These are phyloP conservation scores for Aspergillus vadensis DNA, from an alignment of 2,329 filamentous ascomycete species.

Conservation along the genomic window DNA sequence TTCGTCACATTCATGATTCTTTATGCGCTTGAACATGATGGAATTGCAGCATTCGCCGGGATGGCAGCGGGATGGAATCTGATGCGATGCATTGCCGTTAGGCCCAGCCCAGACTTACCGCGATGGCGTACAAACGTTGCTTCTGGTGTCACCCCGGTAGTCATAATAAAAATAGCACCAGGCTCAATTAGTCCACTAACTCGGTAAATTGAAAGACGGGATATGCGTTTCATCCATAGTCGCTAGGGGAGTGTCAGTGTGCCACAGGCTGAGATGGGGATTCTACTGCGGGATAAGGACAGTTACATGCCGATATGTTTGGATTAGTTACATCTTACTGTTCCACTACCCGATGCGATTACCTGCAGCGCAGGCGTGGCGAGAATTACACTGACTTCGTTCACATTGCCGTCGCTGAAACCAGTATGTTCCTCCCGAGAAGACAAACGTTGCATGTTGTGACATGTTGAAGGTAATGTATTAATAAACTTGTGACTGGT, in stretches of 20 bases:
- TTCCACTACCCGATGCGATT: too few relatives aligned
- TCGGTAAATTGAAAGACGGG: too few relatives aligned
- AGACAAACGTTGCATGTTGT: background rate
- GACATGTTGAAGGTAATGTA: background rate
- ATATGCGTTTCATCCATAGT: too few relatives aligned
- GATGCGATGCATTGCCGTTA: too few relatives aligned
- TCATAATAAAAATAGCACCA: too few relatives aligned
- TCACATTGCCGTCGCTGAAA: background rate
- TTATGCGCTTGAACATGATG: background rate
- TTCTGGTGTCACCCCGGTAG: too few relatives aligned
- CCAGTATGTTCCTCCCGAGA: background rate
- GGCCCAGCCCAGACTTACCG: too few relatives aligned
- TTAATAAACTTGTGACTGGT: background rate
- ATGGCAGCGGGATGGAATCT: too few relatives aligned
- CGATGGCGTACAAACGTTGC: too few relatives aligned
- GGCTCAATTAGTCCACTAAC: too few relatives aligned
- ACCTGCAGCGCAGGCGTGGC: too few relatives aligned
- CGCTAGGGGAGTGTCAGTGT: background rate
- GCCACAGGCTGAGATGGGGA: background rate
- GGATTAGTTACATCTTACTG: background rate
- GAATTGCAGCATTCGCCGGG: too few relatives aligned
- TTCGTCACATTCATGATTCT: background rate
- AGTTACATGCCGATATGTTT: background rate
- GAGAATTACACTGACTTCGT: background rate
- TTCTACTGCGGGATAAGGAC: background rate